Conservation (phyloP, 805 yeast species). For the Metschnikowia kunwiensis region DNA sequence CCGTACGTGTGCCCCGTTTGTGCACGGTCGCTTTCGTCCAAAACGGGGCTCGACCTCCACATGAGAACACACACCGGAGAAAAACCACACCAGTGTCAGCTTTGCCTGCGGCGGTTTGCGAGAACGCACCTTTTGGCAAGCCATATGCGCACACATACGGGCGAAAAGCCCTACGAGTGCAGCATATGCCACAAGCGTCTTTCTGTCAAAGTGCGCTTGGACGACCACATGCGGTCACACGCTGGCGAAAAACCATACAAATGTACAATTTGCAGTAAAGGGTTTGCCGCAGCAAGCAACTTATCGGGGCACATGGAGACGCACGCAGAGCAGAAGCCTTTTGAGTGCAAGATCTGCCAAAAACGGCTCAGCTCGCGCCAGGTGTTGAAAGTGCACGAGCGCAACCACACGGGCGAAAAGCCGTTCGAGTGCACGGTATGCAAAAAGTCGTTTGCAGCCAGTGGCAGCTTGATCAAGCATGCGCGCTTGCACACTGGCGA, state of each 20-base stretch:
- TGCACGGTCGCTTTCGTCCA: neutral
- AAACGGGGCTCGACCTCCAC: neutral
- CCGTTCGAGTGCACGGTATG: slow-evolving; percentile 1
- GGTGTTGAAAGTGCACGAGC: neutral
- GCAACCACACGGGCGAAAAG: neutral
- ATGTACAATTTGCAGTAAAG: neutral
- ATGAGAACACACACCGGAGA: slow-evolving; percentile 1
- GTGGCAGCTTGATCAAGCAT: neutral
- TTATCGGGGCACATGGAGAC: neutral
- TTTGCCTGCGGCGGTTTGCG: neutral
- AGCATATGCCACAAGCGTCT: neutral
- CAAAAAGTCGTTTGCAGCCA: neutral
- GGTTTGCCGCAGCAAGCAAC: neutral
- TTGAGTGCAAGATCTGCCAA: neutral
- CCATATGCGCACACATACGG: neutral
- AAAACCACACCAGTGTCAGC: neutral
- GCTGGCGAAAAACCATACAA: neutral
- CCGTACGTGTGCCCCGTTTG: neutral
- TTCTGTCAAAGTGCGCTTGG: neutral
- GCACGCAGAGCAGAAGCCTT: slow-evolving; percentile 1
- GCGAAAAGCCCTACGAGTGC: neutral
- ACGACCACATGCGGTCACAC: neutral
- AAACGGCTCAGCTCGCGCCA: neutral
- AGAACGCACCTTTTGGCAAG: neutral
- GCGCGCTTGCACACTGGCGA: neutral